Conservation (phyloP, 371 early-diverging fungal species). For the Rhizopus delemar region DNA sequence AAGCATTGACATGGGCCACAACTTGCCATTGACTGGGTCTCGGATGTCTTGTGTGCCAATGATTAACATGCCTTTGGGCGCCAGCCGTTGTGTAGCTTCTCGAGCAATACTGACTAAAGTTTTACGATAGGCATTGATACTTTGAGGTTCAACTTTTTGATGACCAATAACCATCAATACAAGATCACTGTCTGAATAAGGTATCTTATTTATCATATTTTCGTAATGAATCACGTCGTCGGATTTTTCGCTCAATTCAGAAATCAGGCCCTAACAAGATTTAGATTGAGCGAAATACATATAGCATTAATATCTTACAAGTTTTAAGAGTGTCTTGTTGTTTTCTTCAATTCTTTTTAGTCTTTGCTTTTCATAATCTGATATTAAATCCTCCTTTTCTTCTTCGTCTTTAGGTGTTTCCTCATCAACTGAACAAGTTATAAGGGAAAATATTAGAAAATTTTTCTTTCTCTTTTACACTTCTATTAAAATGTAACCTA, state of each 20-base stretch:
- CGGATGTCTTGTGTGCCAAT: constrained; percentile 77
- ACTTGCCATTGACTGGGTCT: constrained; percentile 48
- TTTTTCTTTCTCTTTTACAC: not conserved
- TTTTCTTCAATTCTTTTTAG: constrained; percentile 69
- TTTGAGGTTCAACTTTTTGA: constrained; percentile 30
- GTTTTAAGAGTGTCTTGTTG: constrained; percentile 59
- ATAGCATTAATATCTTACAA: constrained; percentile 42
- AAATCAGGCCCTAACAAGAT: constrained; percentile 64
- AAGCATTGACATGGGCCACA: constrained; percentile 78
- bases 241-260: constrained; percentile 77
- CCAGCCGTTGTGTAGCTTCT: constrained; percentile 56
- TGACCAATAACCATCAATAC: constrained; percentile 68
- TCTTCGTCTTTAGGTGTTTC: not conserved
- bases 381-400: constrained; percentile 39
- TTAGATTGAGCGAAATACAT: not conserved
- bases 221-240: constrained; percentile 74
- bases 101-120: constrained; percentile 61
- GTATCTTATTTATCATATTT: constrained; percentile 54
- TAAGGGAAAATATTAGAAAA: not conserved
- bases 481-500: not conserved
- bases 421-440: not conserved
- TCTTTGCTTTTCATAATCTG: constrained; percentile 65
- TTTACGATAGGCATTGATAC: constrained; percentile 62
- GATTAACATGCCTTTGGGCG: constrained; percentile 65
- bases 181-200: constrained; percentile 41